Conservation (phyloP, 345 rosid genomes). For the Aethionema arabicum region DNA sequence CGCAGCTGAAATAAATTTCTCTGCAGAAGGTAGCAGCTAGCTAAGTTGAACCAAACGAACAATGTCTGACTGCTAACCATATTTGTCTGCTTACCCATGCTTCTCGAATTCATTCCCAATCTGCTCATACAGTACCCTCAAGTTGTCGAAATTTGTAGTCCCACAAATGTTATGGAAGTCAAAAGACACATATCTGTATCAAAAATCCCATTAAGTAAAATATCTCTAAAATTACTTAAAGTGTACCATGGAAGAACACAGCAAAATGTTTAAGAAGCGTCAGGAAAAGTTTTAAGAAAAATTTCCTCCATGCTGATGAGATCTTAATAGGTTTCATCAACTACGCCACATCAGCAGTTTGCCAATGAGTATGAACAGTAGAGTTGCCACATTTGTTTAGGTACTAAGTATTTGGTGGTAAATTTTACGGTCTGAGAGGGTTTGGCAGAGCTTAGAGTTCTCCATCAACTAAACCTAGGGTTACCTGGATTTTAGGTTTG, state of each 20-base stretch:
- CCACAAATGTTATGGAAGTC: conserved; percentile 91
- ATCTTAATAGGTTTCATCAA: too few species aligned
- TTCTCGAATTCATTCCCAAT: conserved; percentile 68
- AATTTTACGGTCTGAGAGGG: too few species aligned
- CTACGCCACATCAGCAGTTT: too few species aligned
- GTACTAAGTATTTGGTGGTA: too few species aligned
- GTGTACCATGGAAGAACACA: conserved; percentile 8
- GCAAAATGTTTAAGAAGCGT: background rate
- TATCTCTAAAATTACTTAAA: conserved; percentile 1
- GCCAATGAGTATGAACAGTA: too few species aligned
- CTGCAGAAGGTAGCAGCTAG: conserved; percentile 24
- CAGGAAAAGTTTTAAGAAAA: background rate
- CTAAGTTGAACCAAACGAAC: conserved; percentile 13
- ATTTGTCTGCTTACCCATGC: conserved; percentile 68
- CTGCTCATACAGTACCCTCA: conserved; percentile 66
- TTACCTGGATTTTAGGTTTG: too few species aligned
- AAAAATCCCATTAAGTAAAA: conserved; percentile 20
- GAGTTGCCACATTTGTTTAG: too few species aligned
- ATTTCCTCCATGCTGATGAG: too few species aligned
- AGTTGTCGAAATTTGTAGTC: conserved; percentile 73
- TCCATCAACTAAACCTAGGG: too few species aligned
- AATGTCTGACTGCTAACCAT: conserved; percentile 13
- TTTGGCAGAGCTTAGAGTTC: too few species aligned
- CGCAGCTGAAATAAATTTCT: conserved; percentile 43
- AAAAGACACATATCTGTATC: conserved; percentile 72